Conservation (phyloP, 768 basidiomycete genomes). For the Rickenella mellea region DNA sequence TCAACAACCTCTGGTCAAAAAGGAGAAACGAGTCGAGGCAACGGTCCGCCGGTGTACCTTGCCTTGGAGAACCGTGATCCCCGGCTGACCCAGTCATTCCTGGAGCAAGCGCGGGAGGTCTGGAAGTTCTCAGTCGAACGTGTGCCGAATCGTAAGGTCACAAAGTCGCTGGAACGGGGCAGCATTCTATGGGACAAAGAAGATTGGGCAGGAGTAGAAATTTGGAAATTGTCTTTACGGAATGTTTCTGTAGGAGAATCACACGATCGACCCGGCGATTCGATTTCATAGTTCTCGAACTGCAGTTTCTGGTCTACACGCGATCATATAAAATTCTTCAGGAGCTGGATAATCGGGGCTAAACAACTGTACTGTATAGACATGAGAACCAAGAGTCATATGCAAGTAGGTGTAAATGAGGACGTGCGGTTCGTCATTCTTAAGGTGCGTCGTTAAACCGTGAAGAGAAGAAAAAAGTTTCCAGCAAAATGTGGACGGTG, state of each 20-base stretch:
- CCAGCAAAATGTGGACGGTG: too few species aligned
- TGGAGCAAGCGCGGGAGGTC: conserved; percentile 41
- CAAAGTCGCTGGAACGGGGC: conserved; percentile 48
- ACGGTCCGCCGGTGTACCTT: conserved; percentile 41
- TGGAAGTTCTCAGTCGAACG: conserved; percentile 54
- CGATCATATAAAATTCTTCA: conserved; percentile 1
- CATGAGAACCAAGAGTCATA: too few species aligned
- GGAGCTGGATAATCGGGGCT: too few species aligned
- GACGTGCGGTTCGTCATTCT: too few species aligned
- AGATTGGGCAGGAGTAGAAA: conserved; percentile 77
- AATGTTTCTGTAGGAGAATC: too few species aligned
- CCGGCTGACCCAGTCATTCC: conserved; percentile 43
- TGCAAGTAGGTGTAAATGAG: too few species aligned
- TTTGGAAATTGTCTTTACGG: conserved; percentile 50
- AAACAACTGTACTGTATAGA: too few species aligned
- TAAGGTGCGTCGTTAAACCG: too few species aligned
- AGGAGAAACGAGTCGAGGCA: background rate
- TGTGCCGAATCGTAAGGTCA: conserved; percentile 48
- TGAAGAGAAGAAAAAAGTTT: too few species aligned
- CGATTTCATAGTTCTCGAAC: background rate
- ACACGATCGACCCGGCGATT: background rate
- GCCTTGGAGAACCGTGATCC: conserved; percentile 78
- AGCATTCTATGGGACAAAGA: conserved; percentile 50
- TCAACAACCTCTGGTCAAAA: conserved; percentile 7
- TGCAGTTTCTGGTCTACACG: conserved; percentile 7